Evolutionary conservation across 352 stramenopile genomes (phyloP).

Genomic region (Thraustochytrium striatum): DNA sequence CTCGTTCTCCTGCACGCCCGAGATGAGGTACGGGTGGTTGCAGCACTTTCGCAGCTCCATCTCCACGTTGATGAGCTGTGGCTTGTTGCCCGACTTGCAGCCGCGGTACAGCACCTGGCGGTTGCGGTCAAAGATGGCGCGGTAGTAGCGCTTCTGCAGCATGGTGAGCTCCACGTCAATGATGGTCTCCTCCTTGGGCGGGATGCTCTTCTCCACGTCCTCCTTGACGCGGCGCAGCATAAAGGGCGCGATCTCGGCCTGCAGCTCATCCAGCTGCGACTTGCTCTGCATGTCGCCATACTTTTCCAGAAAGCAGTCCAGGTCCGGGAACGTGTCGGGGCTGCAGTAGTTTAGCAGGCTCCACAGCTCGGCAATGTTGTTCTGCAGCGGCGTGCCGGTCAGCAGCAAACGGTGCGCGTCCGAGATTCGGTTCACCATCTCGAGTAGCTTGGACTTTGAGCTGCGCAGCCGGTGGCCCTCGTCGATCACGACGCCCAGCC

Average conservation of each 20-base stretch:
- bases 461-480: constrained; percentile 89
- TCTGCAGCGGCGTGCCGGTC: constrained; percentile 94
- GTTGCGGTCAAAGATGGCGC: constrained; percentile 56
- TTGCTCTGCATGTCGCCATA: constrained; percentile 85
- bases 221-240: constrained; percentile 95
- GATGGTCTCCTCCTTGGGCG: constrained; percentile 92
- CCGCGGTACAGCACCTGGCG: constrained; percentile 50
- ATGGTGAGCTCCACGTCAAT: constrained; percentile 91
- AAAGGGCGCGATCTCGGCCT: constrained; percentile 86
- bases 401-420: constrained; percentile 68
- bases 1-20: constrained; percentile 49
- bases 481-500: constrained; percentile 88
- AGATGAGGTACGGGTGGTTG: constrained; percentile 98
- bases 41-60: constrained; percentile 99
- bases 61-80: constrained; percentile 96
- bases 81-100: constrained; percentile 61
- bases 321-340: constrained; percentile 80
- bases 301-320: constrained; percentile 79
- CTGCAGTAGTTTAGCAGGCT: constrained; percentile 93
- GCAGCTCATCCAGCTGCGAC: constrained; percentile 86
- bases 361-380: constrained; percentile 94
- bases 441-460: constrained; percentile 78
- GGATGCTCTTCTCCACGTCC: constrained; percentile 90
- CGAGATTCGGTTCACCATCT: constrained; percentile 55
- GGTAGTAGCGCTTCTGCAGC: constrained; percentile 45